A percentile compares a stretch with the other conserved stretches of the same genome.
Evolutionary conservation across 2,329 filamentous ascomycete genomes (phyloP).

Genomic region (Xylariaceae sp.): DNA sequence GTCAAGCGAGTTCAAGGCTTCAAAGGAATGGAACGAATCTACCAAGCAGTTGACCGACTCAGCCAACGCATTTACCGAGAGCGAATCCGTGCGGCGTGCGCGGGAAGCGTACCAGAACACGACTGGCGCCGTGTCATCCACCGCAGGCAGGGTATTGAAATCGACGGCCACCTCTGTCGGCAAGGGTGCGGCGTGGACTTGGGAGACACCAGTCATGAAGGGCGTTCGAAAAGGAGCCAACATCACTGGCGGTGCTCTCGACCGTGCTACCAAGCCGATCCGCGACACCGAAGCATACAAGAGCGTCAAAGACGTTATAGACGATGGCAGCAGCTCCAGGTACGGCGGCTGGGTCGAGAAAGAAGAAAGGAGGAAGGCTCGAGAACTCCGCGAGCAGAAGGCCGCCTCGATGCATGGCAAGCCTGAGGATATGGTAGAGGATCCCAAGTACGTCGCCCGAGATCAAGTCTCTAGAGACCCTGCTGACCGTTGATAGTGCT

Average conservation of each 20-base stretch:
- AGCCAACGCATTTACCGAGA: conserved; percentile 87
- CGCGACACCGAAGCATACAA: conserved; percentile 93
- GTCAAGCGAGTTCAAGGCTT: conserved; percentile 86
- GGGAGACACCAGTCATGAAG: conserved; percentile 91
- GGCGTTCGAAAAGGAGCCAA: conserved; percentile 81
- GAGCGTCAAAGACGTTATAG: conserved; percentile 89
- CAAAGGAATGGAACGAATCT: conserved; percentile 98
- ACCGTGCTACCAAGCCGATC: conserved; percentile 91
- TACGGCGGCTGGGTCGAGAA: conserved; percentile 97
- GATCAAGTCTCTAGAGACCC: conserved; percentile 10
- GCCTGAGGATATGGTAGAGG: conserved; percentile 63
- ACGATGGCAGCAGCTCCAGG: conserved; percentile 90
- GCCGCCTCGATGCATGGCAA: conserved; percentile 40
- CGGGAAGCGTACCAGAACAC: conserved; percentile 81
- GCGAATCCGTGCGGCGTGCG: conserved; percentile 79
- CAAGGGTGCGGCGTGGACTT: conserved; percentile 90
- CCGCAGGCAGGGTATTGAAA: conserved; percentile 74
- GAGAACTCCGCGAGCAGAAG: conserved; percentile 66
- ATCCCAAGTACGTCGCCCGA: conserved; percentile 66
- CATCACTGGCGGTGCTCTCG: conserved; percentile 76
- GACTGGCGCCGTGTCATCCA: conserved; percentile 72
- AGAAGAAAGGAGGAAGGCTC: conserved; percentile 76
- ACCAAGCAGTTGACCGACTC: conserved; percentile 89
- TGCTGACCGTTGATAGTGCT: conserved; percentile 51
- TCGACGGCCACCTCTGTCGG: conserved; percentile 80